These are phyloP conservation scores for Cryptosporidium sp. DNA, from an alignment of 169 alveolate genomes.

Conservation along the genomic window DNA sequence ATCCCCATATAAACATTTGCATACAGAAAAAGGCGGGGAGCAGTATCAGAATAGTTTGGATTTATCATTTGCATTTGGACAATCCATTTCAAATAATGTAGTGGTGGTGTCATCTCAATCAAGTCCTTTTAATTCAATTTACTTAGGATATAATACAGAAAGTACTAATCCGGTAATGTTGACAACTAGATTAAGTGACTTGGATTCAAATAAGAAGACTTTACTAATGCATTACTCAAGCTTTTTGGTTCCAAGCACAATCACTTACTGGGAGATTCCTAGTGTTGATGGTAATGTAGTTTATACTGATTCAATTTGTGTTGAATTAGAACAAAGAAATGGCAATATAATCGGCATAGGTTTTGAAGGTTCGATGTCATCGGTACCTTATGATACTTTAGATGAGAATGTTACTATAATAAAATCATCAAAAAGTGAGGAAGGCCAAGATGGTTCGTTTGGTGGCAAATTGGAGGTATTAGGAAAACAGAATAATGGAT, in stretches of 20 bases:
- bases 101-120: constrained; percentile 35
- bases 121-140: constrained; percentile 67
- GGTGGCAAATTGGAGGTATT: constrained; percentile 4
- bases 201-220: constrained; percentile 31
- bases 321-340: constrained; percentile 65
- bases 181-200: constrained; percentile 31
- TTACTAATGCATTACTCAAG: constrained; percentile 54
- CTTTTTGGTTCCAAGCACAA: constrained; percentile 47
- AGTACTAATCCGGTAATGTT: constrained; percentile 63
- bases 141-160: constrained; percentile 45
- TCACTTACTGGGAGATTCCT: constrained; percentile 66
- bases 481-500: constrained; percentile 1
- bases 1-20: constrained; percentile 9
- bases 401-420: constrained; percentile 40
- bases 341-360: constrained; percentile 70
- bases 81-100: constrained; percentile 29
- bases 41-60: constrained; percentile 47
- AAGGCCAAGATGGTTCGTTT: background rate
- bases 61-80: constrained; percentile 72
- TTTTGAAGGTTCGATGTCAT: constrained; percentile 71
- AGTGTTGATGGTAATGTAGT: constrained; percentile 33
- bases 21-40: constrained; percentile 31
- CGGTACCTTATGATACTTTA: constrained; percentile 46
- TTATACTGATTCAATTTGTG: constrained; percentile 68
- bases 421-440: background rate